Evolutionary conservation across 306 rosid species (phyloP), one percentile per base, ranked within the genome.

Genomic region (Purshia tridentata): DNA sequence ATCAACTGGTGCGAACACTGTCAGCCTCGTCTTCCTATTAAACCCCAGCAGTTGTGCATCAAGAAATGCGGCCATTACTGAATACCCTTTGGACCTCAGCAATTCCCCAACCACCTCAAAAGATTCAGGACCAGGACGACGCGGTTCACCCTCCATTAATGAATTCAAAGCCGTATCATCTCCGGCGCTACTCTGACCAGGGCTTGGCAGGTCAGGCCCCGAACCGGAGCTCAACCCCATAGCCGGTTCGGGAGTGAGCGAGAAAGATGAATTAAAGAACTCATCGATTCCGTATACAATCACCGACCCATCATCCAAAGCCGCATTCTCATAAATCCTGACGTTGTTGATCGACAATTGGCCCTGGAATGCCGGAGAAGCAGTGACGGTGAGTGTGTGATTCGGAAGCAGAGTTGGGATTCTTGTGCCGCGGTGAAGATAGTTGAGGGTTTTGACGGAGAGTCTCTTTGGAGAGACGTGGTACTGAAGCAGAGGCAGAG

Each of bases 401-500:
- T 76, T 76, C 12, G 80, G 3, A 46, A 70, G 68, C 80, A 90
- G 63, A n/a, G 98, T 87, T 9, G 89, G 96, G 15, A 92, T 88
- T 69, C 73, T 78, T 50, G 90, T 59, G 41, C 88, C 89, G 15
- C 79, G 19, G 3, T 77, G 85, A 45, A 92, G 87, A 1, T 86
- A 75, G n/a, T 78, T 84, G 82, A 92, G 91, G 74, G 82, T 81
- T 44, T 76, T 59, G 66, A 62, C 14, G 11, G 81, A 49, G 69
- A 85, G 46, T 39, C 77, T 77, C 1, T 13, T 4, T 2, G 86
- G 86, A 29, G 73, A 50, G 72, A 79, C 65, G 84, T 85, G 86
- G 67, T 79, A 76, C 52, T 57, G 76, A 18, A 82, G 81, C 13
- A 79, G 81, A 40, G 66, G 62, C 40, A 79, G 76, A 7, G 84